phyloP scores from a whole-genome alignment of 2,329 filamentous ascomycete genomes.

The Elsinoe ampelina region DNA sequence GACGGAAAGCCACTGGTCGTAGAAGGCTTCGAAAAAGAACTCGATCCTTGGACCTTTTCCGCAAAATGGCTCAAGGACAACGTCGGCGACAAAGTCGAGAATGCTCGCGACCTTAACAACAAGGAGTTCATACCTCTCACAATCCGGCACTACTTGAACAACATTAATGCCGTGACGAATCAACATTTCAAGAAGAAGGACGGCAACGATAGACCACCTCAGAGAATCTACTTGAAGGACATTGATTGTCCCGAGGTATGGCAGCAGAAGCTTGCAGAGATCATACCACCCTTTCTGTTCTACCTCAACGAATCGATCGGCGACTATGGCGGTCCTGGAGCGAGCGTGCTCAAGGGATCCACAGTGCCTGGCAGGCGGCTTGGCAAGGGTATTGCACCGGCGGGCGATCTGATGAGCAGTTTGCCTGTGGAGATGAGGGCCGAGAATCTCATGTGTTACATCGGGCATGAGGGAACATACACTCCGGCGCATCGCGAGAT shows the following conservation, averaged over 20 bases:
- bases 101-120: constrained; percentile 68
- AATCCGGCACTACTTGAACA: constrained; percentile 80
- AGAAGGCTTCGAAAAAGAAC: constrained; percentile 69
- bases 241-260: constrained; percentile 89
- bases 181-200: constrained; percentile 60
- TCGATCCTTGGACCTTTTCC: constrained; percentile 72
- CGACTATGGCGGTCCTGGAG: constrained; percentile 46
- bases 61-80: constrained; percentile 69
- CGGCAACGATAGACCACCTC: constrained; percentile 67
- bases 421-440: constrained; percentile 80
- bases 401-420: constrained; percentile 92
- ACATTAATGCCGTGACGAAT: constrained; percentile 73
- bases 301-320: constrained; percentile 79
- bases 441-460: constrained; percentile 96
- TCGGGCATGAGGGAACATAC: constrained; percentile 94
- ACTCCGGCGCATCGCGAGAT: constrained; percentile 94
- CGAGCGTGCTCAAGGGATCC: constrained; percentile 38
- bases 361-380: constrained; percentile 36
- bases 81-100: constrained; percentile 73
- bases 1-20: constrained; percentile 84
- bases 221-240: constrained; percentile 91
- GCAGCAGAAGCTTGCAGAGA: constrained; percentile 66
- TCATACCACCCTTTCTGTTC: constrained; percentile 73
- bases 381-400: constrained; percentile 54
- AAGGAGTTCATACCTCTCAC: constrained; percentile 73